Conservation (phyloP, 345 rosid genomes). For the Euphorbia lathyris region DNA sequence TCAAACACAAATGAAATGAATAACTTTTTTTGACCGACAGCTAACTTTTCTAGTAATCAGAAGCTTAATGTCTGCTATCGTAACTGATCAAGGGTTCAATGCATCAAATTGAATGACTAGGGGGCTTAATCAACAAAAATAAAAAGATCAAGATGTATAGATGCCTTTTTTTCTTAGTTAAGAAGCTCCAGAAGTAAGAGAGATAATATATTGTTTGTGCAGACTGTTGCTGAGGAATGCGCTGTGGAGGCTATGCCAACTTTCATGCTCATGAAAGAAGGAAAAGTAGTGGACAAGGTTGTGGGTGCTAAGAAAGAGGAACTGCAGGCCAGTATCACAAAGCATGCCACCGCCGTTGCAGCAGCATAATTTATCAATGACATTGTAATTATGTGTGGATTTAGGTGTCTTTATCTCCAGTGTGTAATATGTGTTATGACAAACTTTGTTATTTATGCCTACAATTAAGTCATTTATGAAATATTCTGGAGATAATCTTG, state of each 20-base stretch:
- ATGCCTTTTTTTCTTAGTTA: too few species aligned
- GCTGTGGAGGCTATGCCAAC: constrained; percentile 24
- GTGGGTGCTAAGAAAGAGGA: constrained; percentile 22
- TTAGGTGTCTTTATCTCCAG: background rate
- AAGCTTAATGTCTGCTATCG: too few species aligned
- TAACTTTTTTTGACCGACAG: too few species aligned
- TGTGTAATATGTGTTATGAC: background rate
- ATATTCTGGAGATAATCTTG: background rate
- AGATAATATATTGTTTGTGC: background rate
- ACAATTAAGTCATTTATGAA: background rate
- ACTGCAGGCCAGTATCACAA: background rate
- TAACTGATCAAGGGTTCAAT: too few species aligned
- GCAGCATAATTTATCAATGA: constrained; percentile 3
- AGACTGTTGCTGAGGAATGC: constrained; percentile 22
- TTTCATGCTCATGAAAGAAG: constrained; percentile 22
- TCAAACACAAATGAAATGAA: too few species aligned
- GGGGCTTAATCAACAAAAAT: too few species aligned
- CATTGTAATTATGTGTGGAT: background rate
- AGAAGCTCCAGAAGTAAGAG: background rate
- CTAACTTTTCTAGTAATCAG: too few species aligned
- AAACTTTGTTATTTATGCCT: background rate
- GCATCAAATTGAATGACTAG: too few species aligned
- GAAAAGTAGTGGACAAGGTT: constrained; percentile 15
- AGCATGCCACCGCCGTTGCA: constrained; percentile 3
- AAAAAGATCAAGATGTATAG: too few species aligned